Conservation (phyloP, 805 yeast species). For the Blastobotrys chiropterorum region DNA sequence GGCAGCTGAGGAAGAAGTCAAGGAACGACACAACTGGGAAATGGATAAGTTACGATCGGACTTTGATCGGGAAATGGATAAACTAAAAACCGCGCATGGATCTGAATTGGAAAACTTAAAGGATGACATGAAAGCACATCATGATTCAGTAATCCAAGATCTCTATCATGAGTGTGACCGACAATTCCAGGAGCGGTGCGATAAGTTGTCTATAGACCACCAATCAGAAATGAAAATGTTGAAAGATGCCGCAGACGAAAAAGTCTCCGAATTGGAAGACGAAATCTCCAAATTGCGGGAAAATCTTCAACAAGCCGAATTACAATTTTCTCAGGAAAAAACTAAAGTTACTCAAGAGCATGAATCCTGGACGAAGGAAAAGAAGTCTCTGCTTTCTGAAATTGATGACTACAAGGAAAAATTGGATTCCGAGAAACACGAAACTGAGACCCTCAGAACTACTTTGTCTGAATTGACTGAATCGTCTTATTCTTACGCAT, state of each 20-base stretch:
- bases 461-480: conserved; percentile 28
- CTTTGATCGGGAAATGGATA: background rate
- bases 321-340: conserved; percentile 22
- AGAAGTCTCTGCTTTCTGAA: conserved; percentile 13
- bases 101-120: background rate
- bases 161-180: background rate
- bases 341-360: conserved; percentile 23
- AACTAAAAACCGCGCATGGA: background rate
- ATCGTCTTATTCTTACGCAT: conserved; percentile 19
- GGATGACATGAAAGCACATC: background rate
- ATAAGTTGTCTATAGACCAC: background rate
- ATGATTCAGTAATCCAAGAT: background rate
- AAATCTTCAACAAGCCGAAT: conserved; percentile 27
- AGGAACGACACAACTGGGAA: conserved; percentile 5
- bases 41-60: background rate
- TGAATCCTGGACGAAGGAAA: conserved; percentile 1
- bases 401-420: conserved; percentile 22
- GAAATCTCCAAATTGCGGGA: conserved; percentile 18
- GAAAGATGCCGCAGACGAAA: background rate
- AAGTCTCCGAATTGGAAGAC: conserved; percentile 20
- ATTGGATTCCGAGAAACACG: conserved; percentile 23
- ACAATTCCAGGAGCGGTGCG: background rate
- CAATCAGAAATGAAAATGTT: background rate
- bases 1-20: background rate
- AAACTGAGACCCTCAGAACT: conserved; percentile 24